These are phyloP conservation scores for Prunus kanzakura DNA, from an alignment of 306 rosid species.

Conservation along the genomic window DNA sequence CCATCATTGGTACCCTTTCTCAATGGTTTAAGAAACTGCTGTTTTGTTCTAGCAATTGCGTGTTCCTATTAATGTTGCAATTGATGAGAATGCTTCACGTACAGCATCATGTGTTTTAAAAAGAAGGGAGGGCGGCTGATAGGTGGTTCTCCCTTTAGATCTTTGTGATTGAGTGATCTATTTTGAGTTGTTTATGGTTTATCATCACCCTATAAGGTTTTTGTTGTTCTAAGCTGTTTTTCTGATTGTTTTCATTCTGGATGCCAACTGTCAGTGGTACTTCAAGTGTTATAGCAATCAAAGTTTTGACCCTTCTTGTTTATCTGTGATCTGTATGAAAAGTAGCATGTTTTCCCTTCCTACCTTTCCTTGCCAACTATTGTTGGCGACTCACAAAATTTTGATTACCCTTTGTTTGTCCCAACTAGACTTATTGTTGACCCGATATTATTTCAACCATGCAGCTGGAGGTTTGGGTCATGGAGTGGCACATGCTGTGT, in stretches of 20 bases:
- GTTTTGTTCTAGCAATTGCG: background rate
- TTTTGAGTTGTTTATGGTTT: background rate
- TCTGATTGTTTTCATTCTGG: background rate
- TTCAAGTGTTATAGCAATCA: background rate
- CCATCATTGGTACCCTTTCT: too few relatives aligned
- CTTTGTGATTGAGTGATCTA: background rate
- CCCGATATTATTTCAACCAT: constrained; percentile 20
- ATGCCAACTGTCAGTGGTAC: background rate
- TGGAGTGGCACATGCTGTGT: constrained; percentile 95
- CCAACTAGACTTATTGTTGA: background rate
- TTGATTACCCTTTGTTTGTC: background rate
- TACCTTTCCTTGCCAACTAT: background rate
- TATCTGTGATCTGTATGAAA: background rate
- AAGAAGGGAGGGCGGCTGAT: background rate
- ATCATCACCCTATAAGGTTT: background rate
- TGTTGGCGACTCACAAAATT: background rate
- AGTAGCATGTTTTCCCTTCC: background rate
- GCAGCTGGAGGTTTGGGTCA: constrained; percentile 99
- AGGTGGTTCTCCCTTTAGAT: background rate
- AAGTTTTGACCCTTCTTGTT: background rate
- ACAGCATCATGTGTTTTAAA: background rate
- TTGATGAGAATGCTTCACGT: background rate
- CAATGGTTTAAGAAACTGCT: too few relatives aligned
- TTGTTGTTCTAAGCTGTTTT: background rate
- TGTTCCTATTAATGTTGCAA: background rate